phyloP scores from a whole-genome alignment of 2,329 filamentous ascomycete genomes.

The Dryadomyces quercivorus region DNA sequence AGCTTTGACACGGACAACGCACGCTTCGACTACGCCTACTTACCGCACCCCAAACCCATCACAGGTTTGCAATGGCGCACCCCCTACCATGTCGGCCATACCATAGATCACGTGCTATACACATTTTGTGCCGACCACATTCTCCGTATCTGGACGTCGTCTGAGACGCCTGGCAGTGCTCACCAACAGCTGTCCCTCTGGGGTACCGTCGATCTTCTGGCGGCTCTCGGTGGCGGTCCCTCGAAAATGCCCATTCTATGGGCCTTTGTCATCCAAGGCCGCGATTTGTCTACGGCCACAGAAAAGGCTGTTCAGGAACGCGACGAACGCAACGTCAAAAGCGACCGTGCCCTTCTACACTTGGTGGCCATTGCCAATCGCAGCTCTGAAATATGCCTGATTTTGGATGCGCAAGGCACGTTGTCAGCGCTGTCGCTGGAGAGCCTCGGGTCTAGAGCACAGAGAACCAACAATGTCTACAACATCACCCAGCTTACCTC shows the following conservation, averaged over 20 bases:
- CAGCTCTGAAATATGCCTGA: slow-evolving; percentile 75
- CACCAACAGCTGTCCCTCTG: slow-evolving; percentile 66
- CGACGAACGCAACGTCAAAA: slow-evolving; percentile 40
- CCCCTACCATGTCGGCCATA: slow-evolving; percentile 64
- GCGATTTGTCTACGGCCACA: slow-evolving; percentile 66
- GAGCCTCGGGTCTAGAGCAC: slow-evolving; percentile 61
- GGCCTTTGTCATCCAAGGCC: slow-evolving; percentile 72
- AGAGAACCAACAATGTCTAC: slow-evolving; percentile 59
- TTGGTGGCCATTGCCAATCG: slow-evolving; percentile 77
- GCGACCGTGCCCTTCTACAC: slow-evolving; percentile 67
- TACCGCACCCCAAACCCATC: slow-evolving; percentile 72
- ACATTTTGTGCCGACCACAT: slow-evolving; percentile 74
- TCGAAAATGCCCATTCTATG: slow-evolving; percentile 25
- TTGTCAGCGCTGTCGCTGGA: slow-evolving; percentile 93
- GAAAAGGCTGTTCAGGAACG: slow-evolving; percentile 58
- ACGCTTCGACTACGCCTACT: slow-evolving; percentile 80
- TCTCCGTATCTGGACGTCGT: slow-evolving; percentile 72
- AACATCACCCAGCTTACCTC: slow-evolving; percentile 70
- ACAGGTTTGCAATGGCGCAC: slow-evolving; percentile 77
- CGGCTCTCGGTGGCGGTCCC: slow-evolving; percentile 26
- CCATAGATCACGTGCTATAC: slow-evolving; percentile 77
- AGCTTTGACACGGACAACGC: slow-evolving; percentile 75
- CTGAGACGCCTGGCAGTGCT: slow-evolving; percentile 48
- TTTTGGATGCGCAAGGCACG: slow-evolving; percentile 69
- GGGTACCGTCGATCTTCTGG: slow-evolving; percentile 64